A percentile compares a stretch with the other conserved stretches of the same genome.
Evolutionary conservation across 495 filamentous ascomycete species (phyloP).

Genomic region (Podospora fimiseda): DNA sequence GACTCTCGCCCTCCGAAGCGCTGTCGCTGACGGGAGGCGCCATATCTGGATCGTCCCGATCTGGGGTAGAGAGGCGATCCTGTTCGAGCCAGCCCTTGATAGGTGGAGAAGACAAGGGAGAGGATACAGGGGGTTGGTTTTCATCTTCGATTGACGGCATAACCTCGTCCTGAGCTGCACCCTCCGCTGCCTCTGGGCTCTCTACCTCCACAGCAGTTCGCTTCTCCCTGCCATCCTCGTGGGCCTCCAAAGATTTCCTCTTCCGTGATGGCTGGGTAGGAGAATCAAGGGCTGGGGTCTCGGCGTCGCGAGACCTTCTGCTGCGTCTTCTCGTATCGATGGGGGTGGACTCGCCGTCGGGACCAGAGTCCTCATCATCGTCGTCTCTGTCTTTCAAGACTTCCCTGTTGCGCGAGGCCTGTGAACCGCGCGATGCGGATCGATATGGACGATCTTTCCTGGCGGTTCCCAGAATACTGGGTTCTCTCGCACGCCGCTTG

Average conservation of each 20-base stretch:
- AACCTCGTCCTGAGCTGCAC: constrained; percentile 5
- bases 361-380: constrained; percentile 33
- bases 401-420: constrained; percentile 15
- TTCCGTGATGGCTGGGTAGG: constrained; percentile 33
- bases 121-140: constrained; percentile 9
- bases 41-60: constrained; percentile 28
- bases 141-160: constrained; percentile 28
- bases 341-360: constrained; percentile 42
- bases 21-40: constrained; percentile 41
- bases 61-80: constrained; percentile 18
- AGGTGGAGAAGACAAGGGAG: constrained; percentile 22
- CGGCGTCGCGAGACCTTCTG: constrained; percentile 8
- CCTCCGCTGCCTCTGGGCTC: constrained; percentile 2
- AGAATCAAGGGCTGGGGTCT: constrained; percentile 12
- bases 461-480: constrained; percentile 41
- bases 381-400: constrained; percentile 27
- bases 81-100: constrained; percentile 6
- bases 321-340: constrained; percentile 30
- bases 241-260: constrained; percentile 39
- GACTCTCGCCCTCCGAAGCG: constrained; percentile 29
- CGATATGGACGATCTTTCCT: constrained; percentile 31
- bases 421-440: constrained; percentile 22
- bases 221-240: constrained; percentile 24
- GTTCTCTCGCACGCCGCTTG: constrained; percentile 39
- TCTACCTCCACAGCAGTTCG: constrained; percentile 14